phyloP scores from a whole-genome alignment of 768 basidiomycete genomes.

The Macrolepiota albuminosa region DNA sequence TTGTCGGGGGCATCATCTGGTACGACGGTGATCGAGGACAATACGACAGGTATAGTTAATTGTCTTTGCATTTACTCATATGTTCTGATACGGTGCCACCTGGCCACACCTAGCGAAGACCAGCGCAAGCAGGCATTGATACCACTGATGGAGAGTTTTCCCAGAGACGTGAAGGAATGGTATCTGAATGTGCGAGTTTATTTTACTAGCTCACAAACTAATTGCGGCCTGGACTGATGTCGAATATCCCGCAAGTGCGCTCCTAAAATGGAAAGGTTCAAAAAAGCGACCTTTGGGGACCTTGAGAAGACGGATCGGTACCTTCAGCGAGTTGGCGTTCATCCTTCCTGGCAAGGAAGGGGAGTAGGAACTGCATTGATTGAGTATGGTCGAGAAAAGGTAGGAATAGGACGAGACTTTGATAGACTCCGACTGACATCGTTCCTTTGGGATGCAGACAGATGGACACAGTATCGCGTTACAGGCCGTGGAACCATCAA shows the following conservation, averaged over 20 bases:
- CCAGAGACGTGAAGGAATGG: conserved; percentile 3
- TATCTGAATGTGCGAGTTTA: conserved; percentile 2
- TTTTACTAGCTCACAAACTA: not conserved
- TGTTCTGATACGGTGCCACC: not conserved
- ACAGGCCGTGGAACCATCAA: conserved; percentile 4
- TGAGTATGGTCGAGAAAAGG: conserved; percentile 5
- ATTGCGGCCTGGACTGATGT: not conserved
- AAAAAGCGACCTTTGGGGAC: conserved; percentile 6
- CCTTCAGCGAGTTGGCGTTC: conserved; percentile 6
- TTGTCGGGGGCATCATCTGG: conserved; percentile 9
- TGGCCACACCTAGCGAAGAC: not conserved
- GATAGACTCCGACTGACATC: not conserved
- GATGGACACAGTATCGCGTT: conserved; percentile 3
- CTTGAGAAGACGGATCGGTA: conserved; percentile 6
- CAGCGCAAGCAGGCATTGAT: conserved; percentile 7
- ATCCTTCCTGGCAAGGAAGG: conserved; percentile 10
- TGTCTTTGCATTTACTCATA: not conserved
- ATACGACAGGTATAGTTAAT: conserved; percentile 2
- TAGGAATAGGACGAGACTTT: not conserved
- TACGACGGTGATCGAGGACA: conserved; percentile 4
- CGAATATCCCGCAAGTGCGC: not conserved
- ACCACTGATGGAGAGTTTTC: conserved; percentile 1
- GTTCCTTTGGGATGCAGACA: not conserved
- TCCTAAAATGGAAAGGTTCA: conserved; percentile 5
- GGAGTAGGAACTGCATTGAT: conserved; percentile 11